Percentiles rank a stretch among this genome's conserved stretches.
These are phyloP conservation scores for Arabis alpina DNA, from an alignment of 345 rosid genomes.

Conservation along the genomic window DNA sequence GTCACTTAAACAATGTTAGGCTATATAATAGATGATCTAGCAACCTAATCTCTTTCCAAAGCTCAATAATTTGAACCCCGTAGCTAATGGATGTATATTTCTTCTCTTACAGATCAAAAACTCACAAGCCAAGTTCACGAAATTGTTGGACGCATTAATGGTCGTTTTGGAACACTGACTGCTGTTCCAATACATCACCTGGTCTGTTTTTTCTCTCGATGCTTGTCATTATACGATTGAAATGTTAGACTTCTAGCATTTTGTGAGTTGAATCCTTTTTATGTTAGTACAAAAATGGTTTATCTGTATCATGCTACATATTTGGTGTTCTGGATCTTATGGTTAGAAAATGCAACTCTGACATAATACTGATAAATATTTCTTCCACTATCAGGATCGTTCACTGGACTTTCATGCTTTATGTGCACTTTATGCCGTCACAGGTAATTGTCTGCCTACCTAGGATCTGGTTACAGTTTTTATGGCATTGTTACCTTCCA, in stretches of 20 bases:
- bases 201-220: constrained; percentile 37
- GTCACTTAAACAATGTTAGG: neutral
- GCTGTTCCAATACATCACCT: constrained; percentile 96
- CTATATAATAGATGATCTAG: constrained; percentile 3
- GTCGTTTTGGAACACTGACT: constrained; percentile 96
- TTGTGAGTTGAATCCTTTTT: constrained; percentile 8
- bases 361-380: constrained; percentile 31
- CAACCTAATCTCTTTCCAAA: constrained; percentile 1
- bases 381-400: constrained; percentile 72
- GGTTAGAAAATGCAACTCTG: constrained; percentile 16
- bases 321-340: constrained; percentile 15
- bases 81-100: constrained; percentile 21
- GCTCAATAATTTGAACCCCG: neutral
- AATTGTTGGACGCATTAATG: constrained; percentile 99
- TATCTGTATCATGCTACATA: neutral
- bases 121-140: constrained; percentile 99
- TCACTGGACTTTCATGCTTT: constrained; percentile 84
- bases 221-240: neutral
- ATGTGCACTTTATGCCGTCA: constrained; percentile 95
- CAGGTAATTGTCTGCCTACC: constrained; percentile 59
- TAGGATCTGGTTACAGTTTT: constrained; percentile 18
- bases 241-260: neutral
- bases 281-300: neutral
- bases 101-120: constrained; percentile 62
- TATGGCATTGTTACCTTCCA: constrained; percentile 17